Base-by-base conservation (phyloP, 371 early-diverging fungal genomes). In the Mortierella sp. region DNA sequence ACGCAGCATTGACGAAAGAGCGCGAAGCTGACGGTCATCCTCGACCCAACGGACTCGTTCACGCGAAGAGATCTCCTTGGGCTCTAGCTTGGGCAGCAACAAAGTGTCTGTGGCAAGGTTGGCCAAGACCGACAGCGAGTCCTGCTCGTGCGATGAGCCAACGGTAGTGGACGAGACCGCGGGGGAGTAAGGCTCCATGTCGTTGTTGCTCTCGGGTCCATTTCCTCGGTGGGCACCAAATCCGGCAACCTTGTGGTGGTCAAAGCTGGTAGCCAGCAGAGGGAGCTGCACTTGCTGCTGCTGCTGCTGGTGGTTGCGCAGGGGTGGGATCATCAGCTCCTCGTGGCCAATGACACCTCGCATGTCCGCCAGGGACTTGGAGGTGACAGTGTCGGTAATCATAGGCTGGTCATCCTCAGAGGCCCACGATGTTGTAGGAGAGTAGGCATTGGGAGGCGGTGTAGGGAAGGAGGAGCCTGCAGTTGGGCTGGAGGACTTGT, bases 11-110 rank as follows among this genome's bases (percentile, higher is more conserved):
- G 82, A 82, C 31, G 82, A 79, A 54, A 90, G 75, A 4, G 89
- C 90, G 43, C 82, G 84, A n/a, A 90, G 69, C 67, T 90, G 90
- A 51, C 90, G 75, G 26, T 87, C 79, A 69, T 90, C 90, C 78
- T 90, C 90, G 14, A 89, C 86, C 74, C 83, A 87, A 19, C 89
- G 89, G 50, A 88, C 77, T 44, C 83, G 76, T 53, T 87, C 88
- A 75, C 90, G 82, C 11, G 83, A 78, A 13, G 83, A 76, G 64
- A 88, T 76, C 73, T 89, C 89, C 74, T 87, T 82, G 24, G 87
- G 83, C 26, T 83, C 84, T 28, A 80, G 46, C 73, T 80, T 83
- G 14, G 84, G 84, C 24, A 83, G 53, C n/a, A 83, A 69, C 28
- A 83, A 43, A 2, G 80, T 74, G 21, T 83, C 84, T 5, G 80